A percentile compares a stretch with the other conserved stretches of the same genome.
phyloP scores from a whole-genome alignment of 1,284 basidiomycete species.

The Paramarasmius palmivorus region DNA sequence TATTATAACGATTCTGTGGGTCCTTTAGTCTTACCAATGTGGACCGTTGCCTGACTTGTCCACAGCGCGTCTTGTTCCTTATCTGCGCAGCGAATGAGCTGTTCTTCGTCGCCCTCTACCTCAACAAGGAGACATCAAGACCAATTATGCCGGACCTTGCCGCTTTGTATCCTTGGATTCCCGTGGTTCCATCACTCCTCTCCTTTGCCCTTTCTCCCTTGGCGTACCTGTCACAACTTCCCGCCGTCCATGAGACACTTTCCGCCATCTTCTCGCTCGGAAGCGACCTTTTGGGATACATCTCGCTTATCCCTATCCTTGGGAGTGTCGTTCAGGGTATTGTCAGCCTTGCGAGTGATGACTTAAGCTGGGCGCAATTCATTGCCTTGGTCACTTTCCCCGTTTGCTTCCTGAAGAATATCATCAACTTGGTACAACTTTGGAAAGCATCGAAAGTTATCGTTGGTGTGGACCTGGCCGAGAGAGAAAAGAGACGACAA shows the following conservation, averaged over 20 bases:
- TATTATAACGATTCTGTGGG: slow-evolving; percentile 94
- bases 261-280: slow-evolving; percentile 11
- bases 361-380: too few relatives aligned
- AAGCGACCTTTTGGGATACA: too few relatives aligned
- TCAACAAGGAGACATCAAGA: slow-evolving; percentile 84
- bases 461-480: slow-evolving; percentile 86
- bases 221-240: too few relatives aligned
- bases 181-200: too few relatives aligned
- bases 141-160: too few relatives aligned
- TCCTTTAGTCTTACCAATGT: slow-evolving; percentile 12
- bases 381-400: slow-evolving; percentile 71
- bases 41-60: not conserved
- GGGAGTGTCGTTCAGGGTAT: slow-evolving; percentile 16
- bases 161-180: too few relatives aligned
- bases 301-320: slow-evolving; percentile 9
- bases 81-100: slow-evolving; percentile 98
- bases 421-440: slow-evolving; percentile 95
- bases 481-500: slow-evolving; percentile 47
- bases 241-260: slow-evolving; percentile 18
- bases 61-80: slow-evolving; percentile 82
- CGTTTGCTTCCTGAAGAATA: slow-evolving; percentile 84
- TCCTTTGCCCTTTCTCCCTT: too few relatives aligned
- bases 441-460: slow-evolving; percentile 98
- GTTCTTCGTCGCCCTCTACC: slow-evolving; percentile 95
- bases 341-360: too few relatives aligned